A percentile compares a stretch with the other conserved stretches of the same genome.
Conservation (phyloP, 2,329 filamentous ascomycete species). For the Sordariomycetes sp. region DNA sequence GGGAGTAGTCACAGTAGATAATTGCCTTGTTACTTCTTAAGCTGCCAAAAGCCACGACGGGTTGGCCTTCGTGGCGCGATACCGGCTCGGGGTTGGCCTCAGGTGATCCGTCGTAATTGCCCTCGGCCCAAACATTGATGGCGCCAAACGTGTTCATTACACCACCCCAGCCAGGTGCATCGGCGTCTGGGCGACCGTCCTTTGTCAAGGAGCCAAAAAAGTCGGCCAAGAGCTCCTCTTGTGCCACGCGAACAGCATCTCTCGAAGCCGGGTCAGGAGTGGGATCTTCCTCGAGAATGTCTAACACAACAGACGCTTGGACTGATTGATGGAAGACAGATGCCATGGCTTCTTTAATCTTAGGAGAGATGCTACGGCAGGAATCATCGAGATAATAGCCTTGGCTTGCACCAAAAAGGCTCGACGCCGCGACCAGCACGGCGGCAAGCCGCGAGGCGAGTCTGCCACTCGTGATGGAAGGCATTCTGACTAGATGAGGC, state of each 20-base stretch:
- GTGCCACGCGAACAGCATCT: too few species aligned
- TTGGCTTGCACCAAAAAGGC: neutral
- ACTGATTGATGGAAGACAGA: neutral
- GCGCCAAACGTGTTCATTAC: too few species aligned
- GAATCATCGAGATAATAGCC: neutral
- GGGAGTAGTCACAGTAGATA: neutral
- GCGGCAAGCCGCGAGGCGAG: too few species aligned
- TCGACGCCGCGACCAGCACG: neutral
- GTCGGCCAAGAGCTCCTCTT: neutral
- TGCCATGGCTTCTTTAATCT: neutral
- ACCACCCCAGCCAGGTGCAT: too few species aligned
- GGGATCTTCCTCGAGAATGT: neutral
- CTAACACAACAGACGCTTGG: neutral
- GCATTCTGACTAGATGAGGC: too few species aligned
- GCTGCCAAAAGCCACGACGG: neutral
- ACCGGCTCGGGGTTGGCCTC: neutral
- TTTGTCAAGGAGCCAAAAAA: neutral
- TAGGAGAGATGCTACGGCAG: neutral
- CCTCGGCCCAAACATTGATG: neutral
- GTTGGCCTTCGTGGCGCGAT: neutral
- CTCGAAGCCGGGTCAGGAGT: neutral
- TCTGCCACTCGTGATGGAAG: too few species aligned
- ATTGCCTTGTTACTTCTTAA: neutral
- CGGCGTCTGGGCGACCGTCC: neutral
- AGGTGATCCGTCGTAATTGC: neutral